Percentiles rank a stretch among this genome's conserved stretches.
Conservation (phyloP, 2,329 filamentous ascomycete species). For the Ascochyta pisi region DNA sequence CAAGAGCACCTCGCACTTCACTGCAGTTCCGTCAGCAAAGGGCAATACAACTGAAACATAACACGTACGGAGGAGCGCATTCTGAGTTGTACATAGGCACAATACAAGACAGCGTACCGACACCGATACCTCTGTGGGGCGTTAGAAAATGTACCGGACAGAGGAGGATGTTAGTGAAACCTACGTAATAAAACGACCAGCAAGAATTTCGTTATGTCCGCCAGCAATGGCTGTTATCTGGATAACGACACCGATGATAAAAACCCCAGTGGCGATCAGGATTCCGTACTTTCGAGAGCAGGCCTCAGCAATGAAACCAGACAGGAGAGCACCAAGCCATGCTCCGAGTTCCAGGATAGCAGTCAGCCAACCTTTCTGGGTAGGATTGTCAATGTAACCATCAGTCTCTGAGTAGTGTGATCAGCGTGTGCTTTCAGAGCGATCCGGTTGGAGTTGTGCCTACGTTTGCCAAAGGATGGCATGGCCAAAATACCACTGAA, state of each 20-base stretch:
- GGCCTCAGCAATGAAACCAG: conserved; percentile 74
- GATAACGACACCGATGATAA: conserved; percentile 73
- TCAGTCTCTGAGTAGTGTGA: conserved; percentile 50
- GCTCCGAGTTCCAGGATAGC: conserved; percentile 78
- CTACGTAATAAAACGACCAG: conserved; percentile 72
- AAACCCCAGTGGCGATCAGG: conserved; percentile 69
- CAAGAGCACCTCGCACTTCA: conserved; percentile 70
- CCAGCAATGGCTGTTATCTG: conserved; percentile 67
- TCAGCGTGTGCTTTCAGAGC: background rate
- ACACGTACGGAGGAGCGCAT: conserved; percentile 56
- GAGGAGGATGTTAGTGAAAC: conserved; percentile 20
- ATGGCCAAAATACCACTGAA: conserved; percentile 72
- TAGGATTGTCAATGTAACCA: conserved; percentile 45
- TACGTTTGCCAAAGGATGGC: conserved; percentile 54
- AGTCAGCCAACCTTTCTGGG: conserved; percentile 57
- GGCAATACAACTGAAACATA: background rate
- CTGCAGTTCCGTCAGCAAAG: conserved; percentile 50
- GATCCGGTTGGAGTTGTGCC: background rate
- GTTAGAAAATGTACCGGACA: conserved; percentile 30
- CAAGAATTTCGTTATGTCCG: conserved; percentile 68
- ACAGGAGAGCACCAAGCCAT: conserved; percentile 75
- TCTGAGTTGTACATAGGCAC: conserved; percentile 61
- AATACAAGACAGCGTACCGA: conserved; percentile 72
- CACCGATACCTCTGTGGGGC: conserved; percentile 61
- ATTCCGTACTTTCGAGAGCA: conserved; percentile 74